Evolutionary conservation across 2,329 filamentous ascomycete species (phyloP).

Genomic region (Fusarium proliferatum): DNA sequence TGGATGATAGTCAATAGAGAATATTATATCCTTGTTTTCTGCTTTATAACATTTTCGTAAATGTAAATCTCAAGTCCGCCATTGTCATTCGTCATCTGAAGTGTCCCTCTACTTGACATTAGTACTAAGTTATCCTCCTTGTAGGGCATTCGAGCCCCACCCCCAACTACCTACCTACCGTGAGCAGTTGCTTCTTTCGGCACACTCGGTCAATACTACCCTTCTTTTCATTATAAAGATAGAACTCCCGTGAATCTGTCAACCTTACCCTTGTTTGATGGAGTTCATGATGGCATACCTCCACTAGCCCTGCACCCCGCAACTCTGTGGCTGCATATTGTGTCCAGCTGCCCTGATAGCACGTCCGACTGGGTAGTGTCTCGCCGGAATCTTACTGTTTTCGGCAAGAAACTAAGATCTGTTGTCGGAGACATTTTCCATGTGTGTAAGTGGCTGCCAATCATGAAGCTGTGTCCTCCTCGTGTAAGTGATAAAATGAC

Average conservation of each 20-base stretch:
- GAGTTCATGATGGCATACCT: not conserved
- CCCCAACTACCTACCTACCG: not conserved
- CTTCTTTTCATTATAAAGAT: too few species aligned
- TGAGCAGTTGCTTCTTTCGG: not conserved
- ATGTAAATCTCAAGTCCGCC: not conserved
- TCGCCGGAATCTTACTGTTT: slow-evolving; percentile 9
- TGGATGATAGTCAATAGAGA: not conserved
- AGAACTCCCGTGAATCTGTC: not conserved
- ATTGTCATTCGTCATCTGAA: not conserved
- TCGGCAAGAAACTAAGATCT: not conserved
- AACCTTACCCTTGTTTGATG: not conserved
- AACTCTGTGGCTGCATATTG: not conserved
- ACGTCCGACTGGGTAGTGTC: not conserved
- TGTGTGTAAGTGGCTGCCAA: not conserved
- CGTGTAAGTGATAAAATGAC: not conserved
- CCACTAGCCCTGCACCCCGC: not conserved
- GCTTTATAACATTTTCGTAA: not conserved
- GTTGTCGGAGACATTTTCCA: not conserved
- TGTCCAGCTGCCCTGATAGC: not conserved
- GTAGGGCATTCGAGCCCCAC: too few species aligned
- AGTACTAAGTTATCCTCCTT: too few species aligned
- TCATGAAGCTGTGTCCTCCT: too few species aligned
- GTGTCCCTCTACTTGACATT: not conserved
- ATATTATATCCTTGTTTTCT: not conserved
- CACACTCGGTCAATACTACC: not conserved